These are phyloP conservation scores for Saitozyma sp. DNA, from an alignment of 768 basidiomycete genomes.

Conservation along the genomic window DNA sequence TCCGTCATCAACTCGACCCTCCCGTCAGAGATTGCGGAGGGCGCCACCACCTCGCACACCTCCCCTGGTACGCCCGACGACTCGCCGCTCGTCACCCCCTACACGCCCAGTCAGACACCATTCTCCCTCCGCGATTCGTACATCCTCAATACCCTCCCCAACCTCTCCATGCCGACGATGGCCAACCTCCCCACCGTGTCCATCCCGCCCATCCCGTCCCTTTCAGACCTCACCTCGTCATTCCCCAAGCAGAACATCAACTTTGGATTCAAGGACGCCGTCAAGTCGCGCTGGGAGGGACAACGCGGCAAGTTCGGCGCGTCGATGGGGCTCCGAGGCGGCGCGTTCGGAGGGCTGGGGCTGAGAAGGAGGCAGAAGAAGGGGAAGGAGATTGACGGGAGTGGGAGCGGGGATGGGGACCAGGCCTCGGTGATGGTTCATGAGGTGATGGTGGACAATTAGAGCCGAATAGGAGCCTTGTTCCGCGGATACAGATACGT, in stretches of 20 bases:
- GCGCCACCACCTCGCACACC: background rate
- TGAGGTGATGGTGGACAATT: too few species aligned
- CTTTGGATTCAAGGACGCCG: conserved; percentile 42
- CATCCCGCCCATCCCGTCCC: conserved; percentile 20
- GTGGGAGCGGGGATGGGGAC: too few species aligned
- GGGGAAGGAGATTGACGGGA: too few species aligned
- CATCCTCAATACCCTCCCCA: conserved; percentile 13
- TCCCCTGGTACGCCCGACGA: conserved; percentile 26
- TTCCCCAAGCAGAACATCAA: conserved; percentile 2
- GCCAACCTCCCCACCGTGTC: conserved; percentile 2
- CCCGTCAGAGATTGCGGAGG: background rate
- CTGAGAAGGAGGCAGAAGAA: too few species aligned
- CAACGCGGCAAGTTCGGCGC: conserved; percentile 14
- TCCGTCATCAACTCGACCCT: conserved; percentile 7
- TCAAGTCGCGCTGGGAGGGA: conserved; percentile 39
- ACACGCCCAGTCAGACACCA: conserved; percentile 27
- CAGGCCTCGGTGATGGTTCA: too few species aligned
- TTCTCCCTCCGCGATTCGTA: conserved; percentile 23
- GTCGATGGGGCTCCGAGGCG: too few species aligned
- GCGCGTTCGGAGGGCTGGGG: too few species aligned
- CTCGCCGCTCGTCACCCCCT: conserved; percentile 41
- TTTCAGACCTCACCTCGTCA: conserved; percentile 16
- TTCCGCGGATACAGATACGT: too few species aligned
- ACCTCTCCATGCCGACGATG: conserved; percentile 18
- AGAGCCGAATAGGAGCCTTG: too few species aligned